A percentile compares a stretch with the other conserved stretches of the same genome.
Conservation (phyloP, 768 basidiomycete genomes). For the Leccinum barrowsii region DNA sequence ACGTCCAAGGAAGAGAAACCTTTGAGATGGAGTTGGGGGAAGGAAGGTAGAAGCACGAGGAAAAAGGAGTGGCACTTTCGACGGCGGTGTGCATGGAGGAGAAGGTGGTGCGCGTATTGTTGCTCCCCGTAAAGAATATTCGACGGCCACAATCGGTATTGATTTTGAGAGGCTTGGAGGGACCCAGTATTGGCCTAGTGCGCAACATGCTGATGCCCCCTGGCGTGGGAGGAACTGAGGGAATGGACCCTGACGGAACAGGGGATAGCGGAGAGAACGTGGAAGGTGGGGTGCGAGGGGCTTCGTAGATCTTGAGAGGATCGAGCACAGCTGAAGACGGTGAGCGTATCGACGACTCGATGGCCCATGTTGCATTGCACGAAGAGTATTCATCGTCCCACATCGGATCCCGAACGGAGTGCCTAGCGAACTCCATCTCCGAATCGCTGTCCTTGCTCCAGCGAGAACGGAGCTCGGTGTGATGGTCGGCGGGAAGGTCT, state of each 20-base stretch:
- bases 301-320: slow-evolving; percentile 42
- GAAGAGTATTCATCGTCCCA: slow-evolving; percentile 38
- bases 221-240: slow-evolving; percentile 58
- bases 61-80: slow-evolving; percentile 55
- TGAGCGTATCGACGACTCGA: slow-evolving; percentile 50
- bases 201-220: slow-evolving; percentile 45
- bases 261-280: slow-evolving; percentile 48
- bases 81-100: slow-evolving; percentile 78
- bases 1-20: slow-evolving; percentile 32
- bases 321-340: slow-evolving; percentile 35
- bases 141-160: slow-evolving; percentile 46
- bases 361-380: slow-evolving; percentile 54
- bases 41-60: slow-evolving; percentile 53
- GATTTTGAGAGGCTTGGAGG: slow-evolving; percentile 51
- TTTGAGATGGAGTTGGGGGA: slow-evolving; percentile 41
- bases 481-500: slow-evolving; percentile 34
- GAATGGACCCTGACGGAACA: slow-evolving; percentile 34
- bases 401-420: slow-evolving; percentile 27
- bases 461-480: slow-evolving; percentile 43
- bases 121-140: slow-evolving; percentile 37
- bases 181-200: slow-evolving; percentile 32
- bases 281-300: slow-evolving; percentile 48
- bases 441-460: slow-evolving; percentile 55
- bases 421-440: slow-evolving; percentile 33
- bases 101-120: slow-evolving; percentile 42